Percentiles rank a stretch among this genome's conserved stretches.
Evolutionary conservation across 805 yeast genomes (phyloP).

Genomic region (Debaryomyces hansenii): DNA sequence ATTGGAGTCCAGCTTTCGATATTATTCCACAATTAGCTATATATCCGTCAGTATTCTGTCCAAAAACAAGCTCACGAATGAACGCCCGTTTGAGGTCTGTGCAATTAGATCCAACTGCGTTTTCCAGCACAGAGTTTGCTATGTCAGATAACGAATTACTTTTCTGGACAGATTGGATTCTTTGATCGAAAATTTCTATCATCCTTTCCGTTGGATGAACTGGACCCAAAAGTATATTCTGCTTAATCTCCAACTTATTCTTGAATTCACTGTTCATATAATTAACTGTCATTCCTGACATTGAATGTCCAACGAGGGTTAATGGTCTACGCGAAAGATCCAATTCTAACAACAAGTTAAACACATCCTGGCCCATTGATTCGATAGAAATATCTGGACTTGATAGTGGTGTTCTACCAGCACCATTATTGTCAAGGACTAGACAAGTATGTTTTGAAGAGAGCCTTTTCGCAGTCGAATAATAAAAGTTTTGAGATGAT

Average conservation of each 20-base stretch:
- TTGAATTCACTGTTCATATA: slow-evolving; percentile 6
- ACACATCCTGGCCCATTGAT: slow-evolving; percentile 6
- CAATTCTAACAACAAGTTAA: slow-evolving; percentile 1
- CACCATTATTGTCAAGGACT: slow-evolving; percentile 12
- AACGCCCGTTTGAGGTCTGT: slow-evolving; percentile 7
- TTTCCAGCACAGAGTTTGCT: too few species aligned
- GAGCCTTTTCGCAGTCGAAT: slow-evolving; percentile 5
- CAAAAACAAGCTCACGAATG: slow-evolving; percentile 9
- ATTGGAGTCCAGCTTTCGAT: slow-evolving; percentile 2
- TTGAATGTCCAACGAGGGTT: slow-evolving; percentile 11
- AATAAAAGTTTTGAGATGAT: slow-evolving; percentile 11
- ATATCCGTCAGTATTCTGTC: slow-evolving; percentile 11
- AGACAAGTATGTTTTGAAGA: slow-evolving; percentile 3
- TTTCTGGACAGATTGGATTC: neutral
- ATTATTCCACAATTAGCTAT: slow-evolving; percentile 12
- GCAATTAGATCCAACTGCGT: slow-evolving; percentile 2
- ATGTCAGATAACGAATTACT: too few species aligned
- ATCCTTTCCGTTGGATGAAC: slow-evolving; percentile 10
- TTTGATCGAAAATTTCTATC: slow-evolving; percentile 4
- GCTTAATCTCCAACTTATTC: neutral
- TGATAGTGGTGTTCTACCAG: slow-evolving; percentile 4
- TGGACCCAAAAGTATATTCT: slow-evolving; percentile 8
- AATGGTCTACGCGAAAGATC: neutral
- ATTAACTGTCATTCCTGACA: slow-evolving; percentile 13
- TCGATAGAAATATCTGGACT: slow-evolving; percentile 1